Evolutionary conservation across 2,329 filamentous ascomycete genomes (phyloP).

Genomic region (Colletotrichum graminicola): DNA sequence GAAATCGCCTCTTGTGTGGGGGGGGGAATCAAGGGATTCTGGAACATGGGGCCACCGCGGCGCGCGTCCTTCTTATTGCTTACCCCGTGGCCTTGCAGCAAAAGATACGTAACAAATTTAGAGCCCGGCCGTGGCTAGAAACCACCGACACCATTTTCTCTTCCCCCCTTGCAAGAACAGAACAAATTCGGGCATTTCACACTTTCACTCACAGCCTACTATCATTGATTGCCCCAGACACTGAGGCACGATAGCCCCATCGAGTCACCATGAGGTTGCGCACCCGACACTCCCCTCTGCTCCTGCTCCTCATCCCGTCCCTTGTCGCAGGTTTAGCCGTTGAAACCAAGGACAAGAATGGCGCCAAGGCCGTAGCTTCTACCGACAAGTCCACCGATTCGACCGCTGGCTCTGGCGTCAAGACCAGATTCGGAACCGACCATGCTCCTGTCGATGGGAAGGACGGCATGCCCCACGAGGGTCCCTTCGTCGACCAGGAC

Average conservation of each 20-base stretch:
- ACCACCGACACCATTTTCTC: slow-evolving; percentile 27
- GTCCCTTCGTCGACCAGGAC: slow-evolving; percentile 74
- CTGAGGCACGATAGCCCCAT: slow-evolving; percentile 25
- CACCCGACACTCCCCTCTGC: slow-evolving; percentile 64
- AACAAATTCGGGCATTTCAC: slow-evolving; percentile 10
- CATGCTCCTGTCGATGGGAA: slow-evolving; percentile 92
- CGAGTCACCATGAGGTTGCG: slow-evolving; percentile 69
- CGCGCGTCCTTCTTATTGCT: slow-evolving; percentile 34
- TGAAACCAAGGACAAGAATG: slow-evolving; percentile 44
- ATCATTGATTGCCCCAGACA: slow-evolving; percentile 12
- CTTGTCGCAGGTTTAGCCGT: slow-evolving; percentile 58
- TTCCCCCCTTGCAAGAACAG: slow-evolving; percentile 31
- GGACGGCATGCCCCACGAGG: slow-evolving; percentile 93
- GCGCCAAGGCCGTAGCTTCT: slow-evolving; percentile 46
- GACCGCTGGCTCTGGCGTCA: slow-evolving; percentile 47
- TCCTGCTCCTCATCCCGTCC: slow-evolving; percentile 71
- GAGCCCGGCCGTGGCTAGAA: slow-evolving; percentile 34
- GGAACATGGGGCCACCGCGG: slow-evolving; percentile 33
- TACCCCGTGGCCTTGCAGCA: slow-evolving; percentile 41
- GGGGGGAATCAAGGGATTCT: slow-evolving; percentile 23
- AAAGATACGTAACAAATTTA: slow-evolving; percentile 40
- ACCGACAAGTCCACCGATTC: slow-evolving; percentile 44
- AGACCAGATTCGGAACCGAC: slow-evolving; percentile 65
- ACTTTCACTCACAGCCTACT: slow-evolving; percentile 16
- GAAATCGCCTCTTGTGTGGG: slow-evolving; percentile 21